Conservation (phyloP, 2,329 filamentous ascomycete species). For the Leptographium galeiforme region DNA sequence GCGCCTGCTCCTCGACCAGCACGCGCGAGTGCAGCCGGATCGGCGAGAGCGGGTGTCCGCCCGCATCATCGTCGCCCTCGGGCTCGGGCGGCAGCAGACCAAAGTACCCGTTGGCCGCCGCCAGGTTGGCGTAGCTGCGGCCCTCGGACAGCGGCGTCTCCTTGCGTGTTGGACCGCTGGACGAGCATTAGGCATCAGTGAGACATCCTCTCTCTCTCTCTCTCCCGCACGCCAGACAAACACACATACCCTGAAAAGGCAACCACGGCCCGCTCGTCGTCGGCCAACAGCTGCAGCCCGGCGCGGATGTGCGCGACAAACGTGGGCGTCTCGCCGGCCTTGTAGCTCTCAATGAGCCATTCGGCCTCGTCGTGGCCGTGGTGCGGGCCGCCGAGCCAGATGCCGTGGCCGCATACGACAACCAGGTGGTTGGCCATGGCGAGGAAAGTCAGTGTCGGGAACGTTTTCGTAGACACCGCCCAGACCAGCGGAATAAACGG, state of each 20-base stretch:
- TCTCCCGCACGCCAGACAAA: too few species aligned
- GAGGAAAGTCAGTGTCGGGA: too few species aligned
- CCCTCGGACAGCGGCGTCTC: conserved; percentile 47
- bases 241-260: conserved; percentile 54
- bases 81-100: conserved; percentile 17
- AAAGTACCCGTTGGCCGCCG: conserved; percentile 32
- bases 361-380: conserved; percentile 42
- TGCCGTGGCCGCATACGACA: conserved; percentile 73
- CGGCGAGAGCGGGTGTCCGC: conserved; percentile 16
- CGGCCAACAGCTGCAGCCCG: conserved; percentile 40
- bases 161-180: conserved; percentile 48
- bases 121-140: conserved; percentile 45
- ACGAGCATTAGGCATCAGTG: neutral
- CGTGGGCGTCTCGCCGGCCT: conserved; percentile 63
- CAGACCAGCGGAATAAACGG: too few species aligned
- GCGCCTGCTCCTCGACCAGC: conserved; percentile 53
- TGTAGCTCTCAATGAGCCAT: conserved; percentile 67
- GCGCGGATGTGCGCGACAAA: conserved; percentile 64
- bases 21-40: conserved; percentile 24
- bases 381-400: conserved; percentile 50
- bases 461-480: too few species aligned
- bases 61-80: neutral
- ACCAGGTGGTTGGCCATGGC: conserved; percentile 40
- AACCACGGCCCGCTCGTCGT: conserved; percentile 36
- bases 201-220: neutral